Evolutionary conservation across 345 rosid genomes (phyloP), one percentile per base, ranked within the genome.

Genomic region (Citrus cavaleriei): DNA sequence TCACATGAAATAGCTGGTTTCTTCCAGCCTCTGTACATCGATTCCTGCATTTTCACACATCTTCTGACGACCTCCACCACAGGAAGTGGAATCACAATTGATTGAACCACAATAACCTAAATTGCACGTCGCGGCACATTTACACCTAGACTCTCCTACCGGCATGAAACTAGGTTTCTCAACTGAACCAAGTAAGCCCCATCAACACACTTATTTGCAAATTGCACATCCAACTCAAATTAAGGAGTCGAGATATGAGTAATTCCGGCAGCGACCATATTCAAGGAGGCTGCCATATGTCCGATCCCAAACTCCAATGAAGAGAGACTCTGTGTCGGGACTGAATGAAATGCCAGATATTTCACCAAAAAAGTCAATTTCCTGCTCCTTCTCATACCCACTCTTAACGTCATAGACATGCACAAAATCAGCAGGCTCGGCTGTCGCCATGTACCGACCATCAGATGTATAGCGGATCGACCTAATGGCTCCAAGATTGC

Each of bases 351-450:
- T 84, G 42, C 97, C 97, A 1, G 95, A 91, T 42, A 93, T 89
- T 86, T 93, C 97, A 8, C 97, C 97, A 27, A 93, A 93, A 82
- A 93, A 91, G 81, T 93, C 97, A 2, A 93, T 90, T 74, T 91
- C 95, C 82, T 91, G 95, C 86, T 91, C 95, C 80, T 84, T 86
- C 81, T 79, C 87, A 57, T 88, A 93, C 58, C 91, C 93, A 14
- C 80, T 58, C 72, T 83, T 85, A n/a, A 82, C 87, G 67, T 93
- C 92, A 46, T 88, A 93, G 35, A 93, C 88, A 55, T 93, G 95
- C 18, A 93, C 95, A 77, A 93, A 93, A 70, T 93, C 97, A 6
- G 97, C 95, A 58, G 97, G 95, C 89, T 93, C 97, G 0, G 94
- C 95, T 87, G 85, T 89, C 21, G 95, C 95, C 83, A 91, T 81